Base-by-base conservation (phyloP, 495 filamentous ascomycete genomes). In the Neurospora sp. region DNA sequence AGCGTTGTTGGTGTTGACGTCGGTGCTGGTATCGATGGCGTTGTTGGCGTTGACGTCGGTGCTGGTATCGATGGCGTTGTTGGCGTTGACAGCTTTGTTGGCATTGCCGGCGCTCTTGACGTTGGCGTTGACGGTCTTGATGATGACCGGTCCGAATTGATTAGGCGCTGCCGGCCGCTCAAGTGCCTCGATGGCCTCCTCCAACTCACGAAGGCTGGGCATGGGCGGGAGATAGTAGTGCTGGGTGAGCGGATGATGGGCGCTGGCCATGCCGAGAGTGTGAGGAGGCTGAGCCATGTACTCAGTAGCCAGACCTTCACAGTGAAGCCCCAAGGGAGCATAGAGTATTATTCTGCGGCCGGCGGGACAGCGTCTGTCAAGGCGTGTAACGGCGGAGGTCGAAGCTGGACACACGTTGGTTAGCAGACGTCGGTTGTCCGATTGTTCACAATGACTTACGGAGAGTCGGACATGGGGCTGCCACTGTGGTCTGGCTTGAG, bases 241-340 rank as follows among this genome's bases (percentile, higher is more conserved):
- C 20, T 12, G 49, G 4, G 20, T 27, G 20, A 60, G 49, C 20
- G 20, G 1, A 60, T 14, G 20, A 27, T 60, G 20, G 20, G 20
- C 20, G 49, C 10, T 60, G 0, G 20, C 5, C 49, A 60, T 71
- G 70, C 83, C 78, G 62, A 89, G 85, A 14, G 86, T 81, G 54
- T 89, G 84, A 6, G 84, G 84, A 10, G 87, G 81, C 78, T 80
- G 79, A 40, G 87, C 84, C 80, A 92, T 90, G 77, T 92, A 94
- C 72, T 93, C 92, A 20, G 83, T 76, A 18, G 88, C 86, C 37
- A 90, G 87, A 39, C 88, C 89, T 39, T 88, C 89, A 42, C 85
- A 83, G 70, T 91, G 84, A 74, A 96, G 88, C 27, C 92, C 90
- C 39, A 95, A 84, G 20, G 80, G 74, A 37, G 85, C 85, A 78